Conservation (phyloP, 2,329 filamentous ascomycete species). For the Cladophialophora exuberans region DNA sequence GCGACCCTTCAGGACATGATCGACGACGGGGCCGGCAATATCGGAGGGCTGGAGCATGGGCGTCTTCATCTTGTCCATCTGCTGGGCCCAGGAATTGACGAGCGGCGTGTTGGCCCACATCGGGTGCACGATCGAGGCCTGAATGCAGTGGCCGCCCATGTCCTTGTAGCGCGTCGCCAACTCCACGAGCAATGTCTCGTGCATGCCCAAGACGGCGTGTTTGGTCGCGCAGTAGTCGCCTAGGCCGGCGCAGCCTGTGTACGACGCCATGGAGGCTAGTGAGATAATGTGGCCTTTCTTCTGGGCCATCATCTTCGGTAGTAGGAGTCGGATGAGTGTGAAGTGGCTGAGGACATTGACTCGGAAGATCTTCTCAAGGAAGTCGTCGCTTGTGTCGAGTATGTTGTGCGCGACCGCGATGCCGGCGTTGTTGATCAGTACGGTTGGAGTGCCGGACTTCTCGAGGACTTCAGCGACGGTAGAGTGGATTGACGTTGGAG, state of each 20-base stretch:
- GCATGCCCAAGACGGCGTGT: constrained; percentile 67
- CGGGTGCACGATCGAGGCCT: constrained; percentile 28
- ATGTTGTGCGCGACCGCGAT: constrained; percentile 63
- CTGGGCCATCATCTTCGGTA: constrained; percentile 63
- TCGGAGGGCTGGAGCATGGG: constrained; percentile 39
- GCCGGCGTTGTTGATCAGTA: constrained; percentile 75
- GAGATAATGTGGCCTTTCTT: constrained; percentile 77
- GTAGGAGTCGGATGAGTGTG: constrained; percentile 66
- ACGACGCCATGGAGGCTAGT: constrained; percentile 66
- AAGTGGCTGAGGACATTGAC: constrained; percentile 72
- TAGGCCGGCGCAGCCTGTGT: constrained; percentile 63
- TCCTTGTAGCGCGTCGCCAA: constrained; percentile 58
- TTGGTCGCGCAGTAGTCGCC: constrained; percentile 71
- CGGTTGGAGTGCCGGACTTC: constrained; percentile 52
- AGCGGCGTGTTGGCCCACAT: constrained; percentile 27
- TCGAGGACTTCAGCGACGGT: constrained; percentile 61
- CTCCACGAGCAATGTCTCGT: constrained; percentile 66
- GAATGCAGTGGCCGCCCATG: constrained; percentile 23
- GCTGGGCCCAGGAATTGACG: constrained; percentile 54
- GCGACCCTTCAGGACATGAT: constrained; percentile 56
- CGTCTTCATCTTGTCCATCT: constrained; percentile 58
- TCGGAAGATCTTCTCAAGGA: constrained; percentile 69
- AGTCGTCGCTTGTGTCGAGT: constrained; percentile 59
- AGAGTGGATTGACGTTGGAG: constrained; percentile 55
- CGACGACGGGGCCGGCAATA: constrained; percentile 65